These are phyloP conservation scores for Gossypium turneri DNA, from an alignment of 345 rosid species.

Conservation along the genomic window DNA sequence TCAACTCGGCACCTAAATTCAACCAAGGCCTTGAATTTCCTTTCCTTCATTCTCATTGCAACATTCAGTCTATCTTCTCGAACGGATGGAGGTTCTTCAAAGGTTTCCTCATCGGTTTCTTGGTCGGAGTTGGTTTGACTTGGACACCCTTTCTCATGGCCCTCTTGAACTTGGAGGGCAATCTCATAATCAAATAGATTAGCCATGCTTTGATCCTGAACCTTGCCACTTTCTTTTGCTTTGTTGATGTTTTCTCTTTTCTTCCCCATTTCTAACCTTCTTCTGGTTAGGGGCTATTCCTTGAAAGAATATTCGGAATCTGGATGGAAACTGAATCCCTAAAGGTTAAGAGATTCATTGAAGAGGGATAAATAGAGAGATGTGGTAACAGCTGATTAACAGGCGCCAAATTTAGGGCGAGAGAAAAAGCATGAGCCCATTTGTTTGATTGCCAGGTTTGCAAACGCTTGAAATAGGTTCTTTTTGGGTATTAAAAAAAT, in stretches of 20 bases:
- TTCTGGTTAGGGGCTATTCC: not conserved
- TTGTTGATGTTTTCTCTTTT: not conserved
- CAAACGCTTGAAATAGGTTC: not conserved
- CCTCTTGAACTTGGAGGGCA: not conserved
- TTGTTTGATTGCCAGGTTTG: not conserved
- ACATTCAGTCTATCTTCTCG: not conserved
- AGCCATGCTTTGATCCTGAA: conserved; percentile 5
- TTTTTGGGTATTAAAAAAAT: not conserved
- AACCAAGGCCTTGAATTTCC: conserved; percentile 33
- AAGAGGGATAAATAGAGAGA: not conserved
- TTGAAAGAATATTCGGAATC: not conserved
- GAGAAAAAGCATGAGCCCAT: not conserved
- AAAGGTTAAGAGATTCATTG: not conserved
- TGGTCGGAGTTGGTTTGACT: not conserved
- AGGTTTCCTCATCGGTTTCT: not conserved
- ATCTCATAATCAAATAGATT: not conserved
- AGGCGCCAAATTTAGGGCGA: not conserved
- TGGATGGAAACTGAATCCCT: not conserved
- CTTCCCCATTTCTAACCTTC: not conserved
- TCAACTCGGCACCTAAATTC: conserved; percentile 43
- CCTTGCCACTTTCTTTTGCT: conserved; percentile 3
- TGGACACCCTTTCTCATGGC: not conserved
- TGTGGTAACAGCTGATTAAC: not conserved
- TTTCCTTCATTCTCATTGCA: conserved; percentile 22
- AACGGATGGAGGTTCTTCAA: not conserved